Percentiles rank a stretch among this genome's conserved stretches.
These are phyloP conservation scores for Mesembryanthemum crystallinum DNA, from an alignment of 148 eudicot species.

Conservation along the genomic window DNA sequence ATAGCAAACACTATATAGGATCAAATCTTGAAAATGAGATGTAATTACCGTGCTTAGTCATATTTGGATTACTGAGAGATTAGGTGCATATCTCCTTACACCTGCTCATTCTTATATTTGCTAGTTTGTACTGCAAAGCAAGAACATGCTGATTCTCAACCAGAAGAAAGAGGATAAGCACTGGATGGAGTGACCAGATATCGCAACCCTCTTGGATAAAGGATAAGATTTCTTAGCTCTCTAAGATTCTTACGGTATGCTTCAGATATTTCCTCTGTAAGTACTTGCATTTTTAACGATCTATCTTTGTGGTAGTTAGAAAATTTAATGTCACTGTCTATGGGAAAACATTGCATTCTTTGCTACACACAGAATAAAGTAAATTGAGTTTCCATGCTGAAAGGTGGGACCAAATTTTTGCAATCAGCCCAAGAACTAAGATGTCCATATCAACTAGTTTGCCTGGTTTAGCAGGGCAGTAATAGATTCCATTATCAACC, in stretches of 20 bases:
- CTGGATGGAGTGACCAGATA: constrained; percentile 19
- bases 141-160: constrained; percentile 22
- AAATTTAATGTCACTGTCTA: constrained; percentile 28
- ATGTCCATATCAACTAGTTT: constrained; percentile 1
- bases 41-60: neutral
- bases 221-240: constrained; percentile 35
- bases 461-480: constrained; percentile 29
- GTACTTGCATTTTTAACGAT: constrained; percentile 11
- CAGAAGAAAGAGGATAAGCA: constrained; percentile 34
- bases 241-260: constrained; percentile 14
- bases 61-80: neutral
- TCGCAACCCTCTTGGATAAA: constrained; percentile 26
- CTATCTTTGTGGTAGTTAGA: constrained; percentile 22
- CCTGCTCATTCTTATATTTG: constrained; percentile 17
- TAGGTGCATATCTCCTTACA: neutral
- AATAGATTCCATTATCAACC: constrained; percentile 4
- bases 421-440: constrained; percentile 20
- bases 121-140: constrained; percentile 19
- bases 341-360: neutral
- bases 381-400: neutral
- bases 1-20: neutral
- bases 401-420: constrained; percentile 22
- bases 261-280: neutral
- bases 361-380: constrained; percentile 5
- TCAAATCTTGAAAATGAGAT: neutral